These are phyloP conservation scores for Penicillium sp. DNA, from an alignment of 2,329 filamentous ascomycete species.

Conservation along the genomic window DNA sequence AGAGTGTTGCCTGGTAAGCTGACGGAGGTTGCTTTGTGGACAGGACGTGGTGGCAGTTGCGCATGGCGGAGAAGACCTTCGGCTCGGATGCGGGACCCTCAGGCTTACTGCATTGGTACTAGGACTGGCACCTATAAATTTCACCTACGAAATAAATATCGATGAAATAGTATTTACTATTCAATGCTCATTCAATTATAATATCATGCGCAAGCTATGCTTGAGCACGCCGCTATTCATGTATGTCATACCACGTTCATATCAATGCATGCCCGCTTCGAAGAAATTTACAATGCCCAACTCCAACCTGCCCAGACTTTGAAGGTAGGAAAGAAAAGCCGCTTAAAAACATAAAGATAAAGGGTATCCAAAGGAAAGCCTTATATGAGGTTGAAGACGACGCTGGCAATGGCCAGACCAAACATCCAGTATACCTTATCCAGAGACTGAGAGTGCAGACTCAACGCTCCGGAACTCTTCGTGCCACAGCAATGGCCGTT, in stretches of 20 bases:
- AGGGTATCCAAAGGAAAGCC: neutral
- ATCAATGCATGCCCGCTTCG: neutral
- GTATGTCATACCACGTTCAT: neutral
- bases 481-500: slow-evolving; percentile 41
- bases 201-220: neutral
- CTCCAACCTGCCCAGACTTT: neutral
- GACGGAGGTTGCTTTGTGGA: neutral
- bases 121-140: neutral
- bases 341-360: neutral
- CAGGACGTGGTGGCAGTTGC: neutral
- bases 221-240: neutral
- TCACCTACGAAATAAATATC: no score
- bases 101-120: neutral
- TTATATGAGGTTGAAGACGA: neutral
- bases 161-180: neutral
- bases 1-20: neutral
- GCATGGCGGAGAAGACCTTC: neutral
- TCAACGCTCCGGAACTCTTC: slow-evolving; percentile 19
- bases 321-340: neutral
- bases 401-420: neutral
- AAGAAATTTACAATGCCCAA: neutral
- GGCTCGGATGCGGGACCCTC: neutral
- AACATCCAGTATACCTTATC: neutral
- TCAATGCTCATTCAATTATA: neutral
- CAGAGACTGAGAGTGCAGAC: neutral